These are phyloP conservation scores for Yamadazyma ubonensis DNA, from an alignment of 805 yeast species.

Conservation along the genomic window DNA sequence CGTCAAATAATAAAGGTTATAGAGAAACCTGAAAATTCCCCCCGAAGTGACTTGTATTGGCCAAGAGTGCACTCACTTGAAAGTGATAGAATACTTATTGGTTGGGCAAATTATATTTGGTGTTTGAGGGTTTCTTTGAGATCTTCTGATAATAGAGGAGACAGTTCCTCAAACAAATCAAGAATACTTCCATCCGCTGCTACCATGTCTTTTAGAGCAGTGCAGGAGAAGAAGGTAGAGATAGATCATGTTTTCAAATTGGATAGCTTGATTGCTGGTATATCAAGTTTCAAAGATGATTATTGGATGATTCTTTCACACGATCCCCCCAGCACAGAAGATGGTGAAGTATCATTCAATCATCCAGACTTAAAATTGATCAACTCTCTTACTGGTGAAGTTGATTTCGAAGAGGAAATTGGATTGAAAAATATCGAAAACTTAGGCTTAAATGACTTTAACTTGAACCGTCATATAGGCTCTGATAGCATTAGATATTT, in stretches of 20 bases:
- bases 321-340: conserved; percentile 32
- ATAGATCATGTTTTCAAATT: conserved; percentile 49
- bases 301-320: conserved; percentile 60
- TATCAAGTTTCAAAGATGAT: conserved; percentile 73
- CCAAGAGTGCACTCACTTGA: conserved; percentile 73
- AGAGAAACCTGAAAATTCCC: conserved; percentile 54
- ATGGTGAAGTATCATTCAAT: conserved; percentile 24
- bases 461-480: conserved; percentile 54
- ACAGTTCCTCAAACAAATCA: conserved; percentile 26
- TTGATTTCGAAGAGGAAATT: conserved; percentile 75
- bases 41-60: conserved; percentile 77
- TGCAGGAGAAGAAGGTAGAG: conserved; percentile 43
- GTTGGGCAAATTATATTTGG: conserved; percentile 86
- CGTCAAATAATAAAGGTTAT: conserved; percentile 50
- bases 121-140: conserved; percentile 47
- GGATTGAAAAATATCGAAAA: conserved; percentile 55
- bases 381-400: conserved; percentile 65
- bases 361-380: conserved; percentile 77
- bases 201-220: conserved; percentile 50
- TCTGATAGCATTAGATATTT: conserved; percentile 48
- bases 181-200: conserved; percentile 52
- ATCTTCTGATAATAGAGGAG: conserved; percentile 14
- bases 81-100: conserved; percentile 64
- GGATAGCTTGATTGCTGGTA: conserved; percentile 67
- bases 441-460: conserved; percentile 79